phyloP scores from a whole-genome alignment of 164 flowering plant species.

The Chloranthus sessilifolius region DNA sequence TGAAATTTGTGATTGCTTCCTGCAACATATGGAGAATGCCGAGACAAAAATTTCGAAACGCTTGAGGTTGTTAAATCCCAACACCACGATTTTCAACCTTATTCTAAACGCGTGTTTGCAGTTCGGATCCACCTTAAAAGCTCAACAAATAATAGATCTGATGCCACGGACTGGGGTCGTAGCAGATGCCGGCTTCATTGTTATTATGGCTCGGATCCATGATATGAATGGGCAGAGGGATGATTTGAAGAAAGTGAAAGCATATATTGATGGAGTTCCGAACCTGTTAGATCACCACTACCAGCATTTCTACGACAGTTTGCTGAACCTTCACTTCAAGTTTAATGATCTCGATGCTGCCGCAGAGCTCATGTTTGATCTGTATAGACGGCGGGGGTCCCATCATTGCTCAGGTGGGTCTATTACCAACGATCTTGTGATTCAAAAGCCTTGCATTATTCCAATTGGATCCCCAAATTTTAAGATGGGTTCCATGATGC shows the following conservation, averaged over 20 bases:
- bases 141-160: slow-evolving; percentile 52
- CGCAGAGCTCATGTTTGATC: slow-evolving; percentile 40
- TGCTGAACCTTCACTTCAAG: slow-evolving; percentile 70
- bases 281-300: slow-evolving; percentile 37
- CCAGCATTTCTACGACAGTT: slow-evolving; percentile 52
- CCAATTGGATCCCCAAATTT: slow-evolving; percentile 61
- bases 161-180: slow-evolving; percentile 54
- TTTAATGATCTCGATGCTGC: slow-evolving; percentile 74
- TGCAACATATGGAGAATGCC: slow-evolving; percentile 3
- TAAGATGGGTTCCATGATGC: slow-evolving; percentile 42
- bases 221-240: slow-evolving; percentile 74
- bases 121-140: slow-evolving; percentile 50
- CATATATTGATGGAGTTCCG: slow-evolving; percentile 36
- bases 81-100: slow-evolving; percentile 65
- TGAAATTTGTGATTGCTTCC: slow-evolving; percentile 49
- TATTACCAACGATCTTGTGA: slow-evolving; percentile 3
- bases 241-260: slow-evolving; percentile 60
- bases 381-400: slow-evolving; percentile 22
- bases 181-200: slow-evolving; percentile 63
- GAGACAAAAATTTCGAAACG: slow-evolving; percentile 12
- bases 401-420: slow-evolving; percentile 6
- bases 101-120: slow-evolving; percentile 72
- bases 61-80: slow-evolving; percentile 36
- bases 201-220: slow-evolving; percentile 47
- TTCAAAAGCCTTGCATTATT: slow-evolving; percentile 29